Evolutionary conservation across 495 filamentous ascomycete species (phyloP).

Genomic region (Penicillium nucicola): DNA sequence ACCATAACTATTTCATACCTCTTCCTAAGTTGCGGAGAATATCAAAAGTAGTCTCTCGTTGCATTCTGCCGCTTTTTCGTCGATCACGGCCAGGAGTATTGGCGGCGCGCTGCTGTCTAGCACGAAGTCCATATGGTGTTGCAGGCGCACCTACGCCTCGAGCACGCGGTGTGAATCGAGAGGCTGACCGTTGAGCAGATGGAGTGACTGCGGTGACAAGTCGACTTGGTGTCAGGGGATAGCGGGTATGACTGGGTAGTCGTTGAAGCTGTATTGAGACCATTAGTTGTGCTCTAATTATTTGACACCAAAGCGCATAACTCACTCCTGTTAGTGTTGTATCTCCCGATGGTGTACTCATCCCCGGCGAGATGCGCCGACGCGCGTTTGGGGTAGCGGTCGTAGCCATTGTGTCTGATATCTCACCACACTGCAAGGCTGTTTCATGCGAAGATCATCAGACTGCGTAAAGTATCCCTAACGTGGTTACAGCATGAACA

Average conservation of each 20-base stretch:
- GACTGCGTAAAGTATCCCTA: not conserved
- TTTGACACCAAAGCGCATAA: not conserved
- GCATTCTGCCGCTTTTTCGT: slow-evolving; percentile 61
- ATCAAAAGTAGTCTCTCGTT: slow-evolving; percentile 75
- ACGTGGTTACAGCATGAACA: not conserved
- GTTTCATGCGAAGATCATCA: not conserved
- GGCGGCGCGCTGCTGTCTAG: slow-evolving; percentile 72
- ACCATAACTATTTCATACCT: slow-evolving; percentile 26
- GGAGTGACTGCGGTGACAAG: slow-evolving; percentile 31
- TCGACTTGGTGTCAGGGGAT: slow-evolving; percentile 41
- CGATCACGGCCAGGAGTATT: slow-evolving; percentile 68
- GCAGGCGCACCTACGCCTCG: slow-evolving; percentile 43
- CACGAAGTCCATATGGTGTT: slow-evolving; percentile 72
- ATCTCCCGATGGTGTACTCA: slow-evolving; percentile 31
- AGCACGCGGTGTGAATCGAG: slow-evolving; percentile 35
- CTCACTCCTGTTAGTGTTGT: slow-evolving; percentile 33
- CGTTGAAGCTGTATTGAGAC: slow-evolving; percentile 30
- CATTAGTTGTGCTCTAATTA: not conserved
- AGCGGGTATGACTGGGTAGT: slow-evolving; percentile 31
- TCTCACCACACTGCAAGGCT: not conserved
- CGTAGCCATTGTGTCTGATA: slow-evolving; percentile 17
- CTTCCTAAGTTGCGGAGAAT: slow-evolving; percentile 63
- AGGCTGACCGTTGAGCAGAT: slow-evolving; percentile 33
- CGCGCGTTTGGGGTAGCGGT: slow-evolving; percentile 36
- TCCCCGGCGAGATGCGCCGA: slow-evolving; percentile 27